Percentiles rank a stretch among this genome's conserved stretches.
These are phyloP conservation scores for Neurospora sp. DNA, from an alignment of 495 filamentous ascomycete species.

Conservation along the genomic window DNA sequence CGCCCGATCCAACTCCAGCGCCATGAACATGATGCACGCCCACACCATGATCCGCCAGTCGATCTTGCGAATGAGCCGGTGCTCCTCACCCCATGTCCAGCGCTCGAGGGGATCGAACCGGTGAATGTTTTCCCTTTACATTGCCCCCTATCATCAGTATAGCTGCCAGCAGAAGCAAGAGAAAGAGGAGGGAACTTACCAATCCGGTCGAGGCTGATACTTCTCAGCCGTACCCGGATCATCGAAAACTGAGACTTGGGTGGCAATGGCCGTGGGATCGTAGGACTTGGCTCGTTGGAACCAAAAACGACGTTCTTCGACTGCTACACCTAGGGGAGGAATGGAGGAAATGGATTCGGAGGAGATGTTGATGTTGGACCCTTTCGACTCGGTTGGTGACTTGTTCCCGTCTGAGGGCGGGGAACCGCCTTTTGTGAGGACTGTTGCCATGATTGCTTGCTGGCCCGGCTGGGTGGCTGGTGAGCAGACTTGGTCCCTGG, in stretches of 20 bases:
- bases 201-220: constrained; percentile 28
- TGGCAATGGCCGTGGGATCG: constrained; percentile 47
- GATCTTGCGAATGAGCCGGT: constrained; percentile 27
- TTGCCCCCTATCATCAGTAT: no score
- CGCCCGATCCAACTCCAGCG: constrained; percentile 68
- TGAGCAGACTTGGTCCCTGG: background rate
- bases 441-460: constrained; percentile 12
- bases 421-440: constrained; percentile 1
- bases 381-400: background rate
- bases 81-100: constrained; percentile 37
- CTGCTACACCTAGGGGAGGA: constrained; percentile 27
- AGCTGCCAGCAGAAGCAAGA: no score
- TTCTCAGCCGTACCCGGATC: constrained; percentile 26
- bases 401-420: background rate
- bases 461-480: background rate
- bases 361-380: constrained; percentile 7
- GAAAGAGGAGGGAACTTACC: constrained; percentile 10
- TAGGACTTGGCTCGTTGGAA: constrained; percentile 31
- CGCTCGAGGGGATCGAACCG: constrained; percentile 30
- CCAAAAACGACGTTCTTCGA: constrained; percentile 34
- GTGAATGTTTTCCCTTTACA: constrained; percentile 34
- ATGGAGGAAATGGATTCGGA: constrained; percentile 12
- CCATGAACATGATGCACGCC: constrained; percentile 74
- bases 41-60: constrained; percentile 41
- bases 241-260: constrained; percentile 40